Percentiles rank a stretch among this genome's conserved stretches.
These are phyloP conservation scores for Jaltomata sinuosa DNA, from an alignment of 257 asterid genomes.

Conservation along the genomic window DNA sequence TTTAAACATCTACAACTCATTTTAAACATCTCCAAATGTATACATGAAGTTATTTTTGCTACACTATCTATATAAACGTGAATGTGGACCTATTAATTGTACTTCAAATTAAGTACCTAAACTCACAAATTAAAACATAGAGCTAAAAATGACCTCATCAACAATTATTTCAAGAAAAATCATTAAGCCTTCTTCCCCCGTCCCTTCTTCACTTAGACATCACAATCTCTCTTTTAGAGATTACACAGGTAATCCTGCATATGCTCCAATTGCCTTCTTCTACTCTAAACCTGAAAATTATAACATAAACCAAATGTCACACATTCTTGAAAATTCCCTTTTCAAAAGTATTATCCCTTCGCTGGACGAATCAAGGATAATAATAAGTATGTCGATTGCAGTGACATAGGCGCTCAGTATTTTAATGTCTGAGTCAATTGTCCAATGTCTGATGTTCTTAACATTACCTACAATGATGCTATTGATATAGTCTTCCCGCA, in stretches of 20 bases:
- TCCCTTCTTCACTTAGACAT: not conserved
- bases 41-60: no score
- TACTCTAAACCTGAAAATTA: not conserved
- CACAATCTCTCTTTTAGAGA: not conserved
- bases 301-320: not conserved
- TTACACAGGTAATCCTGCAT: rapidly evolving
- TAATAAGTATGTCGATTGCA: not conserved
- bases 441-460: not conserved
- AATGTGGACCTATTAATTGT: no score
- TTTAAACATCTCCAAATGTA: no score
- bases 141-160: not conserved
- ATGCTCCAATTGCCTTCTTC: not conserved
- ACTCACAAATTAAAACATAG: no score
- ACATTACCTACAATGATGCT: not conserved
- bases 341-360: not conserved
- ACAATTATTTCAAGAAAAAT: not conserved
- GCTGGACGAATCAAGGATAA: not conserved
- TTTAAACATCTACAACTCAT: no score
- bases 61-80: no score
- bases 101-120: no score
- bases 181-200: not conserved
- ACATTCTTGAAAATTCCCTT: not conserved
- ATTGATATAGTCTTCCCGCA: not conserved
- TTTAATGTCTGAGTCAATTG: not conserved
- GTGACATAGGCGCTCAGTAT: not conserved